Percentiles rank a stretch among this genome's conserved stretches.
Conservation (phyloP, 805 yeast species). For the Phaffomyces thermotolerans region DNA sequence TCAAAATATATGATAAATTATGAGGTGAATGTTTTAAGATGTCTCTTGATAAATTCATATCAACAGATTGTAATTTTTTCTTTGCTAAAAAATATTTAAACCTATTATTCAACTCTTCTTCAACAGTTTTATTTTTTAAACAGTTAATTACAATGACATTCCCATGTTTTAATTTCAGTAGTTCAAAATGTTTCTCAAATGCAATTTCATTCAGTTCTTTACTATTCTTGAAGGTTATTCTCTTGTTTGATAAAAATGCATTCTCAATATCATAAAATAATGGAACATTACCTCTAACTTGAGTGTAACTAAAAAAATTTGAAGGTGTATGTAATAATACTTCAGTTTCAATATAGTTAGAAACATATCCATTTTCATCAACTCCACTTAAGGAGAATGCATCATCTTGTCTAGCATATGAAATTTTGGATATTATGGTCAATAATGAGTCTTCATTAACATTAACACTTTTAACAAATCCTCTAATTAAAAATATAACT, state of each 20-base stretch:
- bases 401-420: constrained; percentile 85
- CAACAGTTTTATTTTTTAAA: constrained; percentile 62
- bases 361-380: constrained; percentile 87
- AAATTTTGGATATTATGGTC: constrained; percentile 81
- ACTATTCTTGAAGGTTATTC: constrained; percentile 71
- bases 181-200: constrained; percentile 74
- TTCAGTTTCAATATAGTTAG: constrained; percentile 89
- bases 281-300: constrained; percentile 88
- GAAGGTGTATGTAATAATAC: constrained; percentile 49
- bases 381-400: constrained; percentile 74
- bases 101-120: constrained; percentile 56
- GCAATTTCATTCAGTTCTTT: constrained; percentile 81
- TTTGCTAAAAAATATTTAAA: constrained; percentile 48
- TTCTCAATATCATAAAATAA: constrained; percentile 89
- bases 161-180: constrained; percentile 68
- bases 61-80: constrained; percentile 27
- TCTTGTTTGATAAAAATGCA: constrained; percentile 66
- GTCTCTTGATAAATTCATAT: constrained; percentile 30
- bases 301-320: constrained; percentile 65
- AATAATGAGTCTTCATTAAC: constrained; percentile 34
- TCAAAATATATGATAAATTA: constrained; percentile 43
- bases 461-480: constrained; percentile 72
- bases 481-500: constrained; percentile 79
- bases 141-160: constrained; percentile 77
- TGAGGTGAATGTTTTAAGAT: constrained; percentile 31